These are phyloP conservation scores for Botrytis fabae DNA, from an alignment of 2,329 filamentous ascomycete species.

Conservation along the genomic window DNA sequence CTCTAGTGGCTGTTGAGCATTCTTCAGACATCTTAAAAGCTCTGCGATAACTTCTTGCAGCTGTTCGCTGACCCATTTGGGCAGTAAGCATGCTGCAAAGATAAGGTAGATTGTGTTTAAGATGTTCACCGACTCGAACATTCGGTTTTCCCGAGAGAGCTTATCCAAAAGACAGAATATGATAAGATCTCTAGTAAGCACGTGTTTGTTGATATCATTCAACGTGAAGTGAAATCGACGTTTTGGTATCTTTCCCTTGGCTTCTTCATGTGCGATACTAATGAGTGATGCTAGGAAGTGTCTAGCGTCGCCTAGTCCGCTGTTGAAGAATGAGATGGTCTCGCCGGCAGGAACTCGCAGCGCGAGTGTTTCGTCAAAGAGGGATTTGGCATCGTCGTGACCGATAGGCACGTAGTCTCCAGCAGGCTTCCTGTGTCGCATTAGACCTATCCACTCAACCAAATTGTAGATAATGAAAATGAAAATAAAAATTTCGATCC, in stretches of 20 bases:
- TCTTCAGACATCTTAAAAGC: neutral
- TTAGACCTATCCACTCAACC: neutral
- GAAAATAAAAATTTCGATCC: neutral
- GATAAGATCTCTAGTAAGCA: neutral
- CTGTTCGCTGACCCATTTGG: neutral
- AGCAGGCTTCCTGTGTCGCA: neutral
- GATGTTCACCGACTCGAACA: neutral
- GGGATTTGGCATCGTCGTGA: neutral
- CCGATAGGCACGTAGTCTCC: neutral
- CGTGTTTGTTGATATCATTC: neutral
- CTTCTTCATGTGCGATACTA: neutral
- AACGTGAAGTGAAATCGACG: slow-evolving; percentile 10
- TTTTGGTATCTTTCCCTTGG: neutral
- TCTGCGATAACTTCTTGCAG: slow-evolving; percentile 3
- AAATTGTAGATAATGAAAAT: neutral
- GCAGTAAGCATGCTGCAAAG: neutral
- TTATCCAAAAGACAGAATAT: neutral
- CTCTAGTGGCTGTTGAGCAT: neutral
- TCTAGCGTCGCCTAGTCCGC: neutral
- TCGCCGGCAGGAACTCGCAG: neutral
- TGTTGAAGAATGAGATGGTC: neutral
- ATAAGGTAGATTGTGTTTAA: neutral
- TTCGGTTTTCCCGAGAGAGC: neutral
- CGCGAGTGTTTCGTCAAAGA: neutral
- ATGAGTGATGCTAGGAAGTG: neutral